phyloP scores from a whole-genome alignment of 2,329 filamentous ascomycete genomes.

The Xylaria arbuscula region DNA sequence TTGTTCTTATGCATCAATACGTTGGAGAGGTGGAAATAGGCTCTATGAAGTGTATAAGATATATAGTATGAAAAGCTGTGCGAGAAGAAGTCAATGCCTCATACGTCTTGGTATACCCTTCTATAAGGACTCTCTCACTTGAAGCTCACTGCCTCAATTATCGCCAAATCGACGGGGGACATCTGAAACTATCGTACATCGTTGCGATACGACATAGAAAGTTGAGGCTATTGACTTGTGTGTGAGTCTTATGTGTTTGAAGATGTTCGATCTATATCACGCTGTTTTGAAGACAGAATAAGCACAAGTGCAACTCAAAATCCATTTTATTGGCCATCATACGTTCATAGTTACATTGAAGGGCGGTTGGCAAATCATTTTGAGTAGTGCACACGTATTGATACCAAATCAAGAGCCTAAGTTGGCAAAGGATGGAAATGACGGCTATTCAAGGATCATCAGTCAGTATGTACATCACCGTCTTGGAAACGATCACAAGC shows the following conservation, averaged over 20 bases:
- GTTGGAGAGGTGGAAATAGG: neutral
- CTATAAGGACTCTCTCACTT: neutral
- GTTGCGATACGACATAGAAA: neutral
- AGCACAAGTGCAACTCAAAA: constrained; percentile 10
- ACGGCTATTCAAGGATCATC: neutral
- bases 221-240: neutral
- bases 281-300: neutral
- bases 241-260: neutral
- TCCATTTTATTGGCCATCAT: neutral
- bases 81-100: neutral
- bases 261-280: neutral
- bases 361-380: neutral
- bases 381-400: neutral
- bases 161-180: neutral
- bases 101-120: neutral
- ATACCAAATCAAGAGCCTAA: neutral
- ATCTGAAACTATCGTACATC: neutral
- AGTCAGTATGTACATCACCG: neutral
- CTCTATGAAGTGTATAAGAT: too few species aligned
- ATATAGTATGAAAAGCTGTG: neutral
- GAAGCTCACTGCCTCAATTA: neutral
- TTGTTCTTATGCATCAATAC: too few species aligned
- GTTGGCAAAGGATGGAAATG: neutral
- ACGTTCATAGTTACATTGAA: constrained; percentile 14
- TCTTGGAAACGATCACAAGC: neutral